These are phyloP conservation scores for Hericium erinaceus DNA, from an alignment of 768 basidiomycete species.

Conservation along the genomic window DNA sequence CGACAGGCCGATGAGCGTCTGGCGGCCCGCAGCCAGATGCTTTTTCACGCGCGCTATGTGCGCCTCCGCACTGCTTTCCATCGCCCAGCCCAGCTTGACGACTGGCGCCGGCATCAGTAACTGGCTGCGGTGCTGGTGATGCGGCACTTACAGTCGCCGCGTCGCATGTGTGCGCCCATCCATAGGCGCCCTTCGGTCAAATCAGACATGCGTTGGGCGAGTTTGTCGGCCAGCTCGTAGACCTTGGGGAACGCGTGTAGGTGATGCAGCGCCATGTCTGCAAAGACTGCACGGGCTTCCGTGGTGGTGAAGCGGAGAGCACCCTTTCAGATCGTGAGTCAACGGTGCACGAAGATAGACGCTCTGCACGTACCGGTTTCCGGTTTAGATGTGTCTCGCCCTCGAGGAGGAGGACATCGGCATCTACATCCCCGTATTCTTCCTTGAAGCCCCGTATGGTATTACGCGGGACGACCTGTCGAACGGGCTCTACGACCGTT, in stretches of 20 bases:
- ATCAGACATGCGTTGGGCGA: constrained; percentile 25
- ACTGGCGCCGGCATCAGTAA: constrained; percentile 14
- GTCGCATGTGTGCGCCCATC: constrained; percentile 36
- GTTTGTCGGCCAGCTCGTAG: constrained; percentile 21
- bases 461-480: constrained; percentile 26
- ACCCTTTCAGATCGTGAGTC: constrained; percentile 2
- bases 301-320: constrained; percentile 12
- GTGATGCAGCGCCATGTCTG: constrained; percentile 4
- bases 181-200: constrained; percentile 25
- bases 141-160: constrained; percentile 29
- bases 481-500: constrained; percentile 29
- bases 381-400: constrained; percentile 32
- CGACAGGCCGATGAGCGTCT: constrained; percentile 15
- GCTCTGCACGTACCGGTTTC: constrained; percentile 26
- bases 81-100: constrained; percentile 25
- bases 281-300: neutral
- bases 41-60: constrained; percentile 28
- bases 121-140: neutral
- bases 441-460: constrained; percentile 31
- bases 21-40: constrained; percentile 19
- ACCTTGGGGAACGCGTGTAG: constrained; percentile 5
- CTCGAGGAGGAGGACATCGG: constrained; percentile 31
- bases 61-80: constrained; percentile 25
- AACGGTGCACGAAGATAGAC: constrained; percentile 11
- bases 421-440: constrained; percentile 25